Base-by-base conservation (phyloP, 129 eudicot genomes). In the Lactuca sativa region DNA sequence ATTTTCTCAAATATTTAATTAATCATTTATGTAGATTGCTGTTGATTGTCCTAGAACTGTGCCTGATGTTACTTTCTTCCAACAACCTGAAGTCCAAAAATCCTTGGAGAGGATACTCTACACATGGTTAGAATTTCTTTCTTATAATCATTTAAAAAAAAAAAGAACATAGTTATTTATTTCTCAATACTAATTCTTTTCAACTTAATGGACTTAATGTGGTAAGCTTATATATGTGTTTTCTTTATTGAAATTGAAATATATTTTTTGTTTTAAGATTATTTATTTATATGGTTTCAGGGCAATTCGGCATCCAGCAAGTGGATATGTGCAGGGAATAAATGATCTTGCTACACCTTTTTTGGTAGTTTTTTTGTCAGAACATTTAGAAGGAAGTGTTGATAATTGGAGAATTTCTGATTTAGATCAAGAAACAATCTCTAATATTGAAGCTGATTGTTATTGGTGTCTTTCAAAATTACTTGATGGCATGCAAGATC, bases 31-130 rank as follows among this genome's bases (percentile, higher is more conserved):
- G 52, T 44, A 87, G 97, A 90, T 90, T 82, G 80, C 84, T 57
- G 95, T 87, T 71, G 97, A 90, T 83, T 90, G 97, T 77, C 97
- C 97, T 56, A 84, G 97, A 90, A 90, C 91, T 34, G 95, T 87
- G 7, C 95, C 91, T 59, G 91, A 90, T 66, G 97, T 87, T 59
- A 55, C 91, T 74, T 90, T 90, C 74, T 90, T 90, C 74, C 95
- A 90, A 75, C 95, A 86, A 85, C 69, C 14, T 7, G 80, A 81
- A 78, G 87, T 84, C 74, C 95, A 90, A 56, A 90, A 90, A 78
- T 90, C 91, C 17, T 70, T 90, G 85, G 97, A 90, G 82, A 83
- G 95, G 57, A 90, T 90, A 70, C 88, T 90, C 12, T 90, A 90
- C 74, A 82, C 81, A 70, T 90, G 97, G 97, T 87, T 69, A 65